Evolutionary conservation across 371 early-diverging fungal species (phyloP).

Genomic region (Conidiobolus incongruus): DNA sequence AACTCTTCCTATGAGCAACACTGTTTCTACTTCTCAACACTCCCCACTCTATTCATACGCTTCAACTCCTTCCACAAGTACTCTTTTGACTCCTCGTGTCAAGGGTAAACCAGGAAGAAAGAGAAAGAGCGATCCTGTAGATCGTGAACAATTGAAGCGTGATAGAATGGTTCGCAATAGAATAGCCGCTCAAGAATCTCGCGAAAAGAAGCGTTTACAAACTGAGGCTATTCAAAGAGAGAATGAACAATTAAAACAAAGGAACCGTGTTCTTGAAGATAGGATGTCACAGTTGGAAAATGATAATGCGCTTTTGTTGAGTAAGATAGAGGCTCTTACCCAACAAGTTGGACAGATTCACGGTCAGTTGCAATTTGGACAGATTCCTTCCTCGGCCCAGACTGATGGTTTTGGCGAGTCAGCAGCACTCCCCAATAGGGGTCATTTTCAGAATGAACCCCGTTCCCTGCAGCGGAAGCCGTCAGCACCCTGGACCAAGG

Average conservation of each 20-base stretch:
- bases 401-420: slow-evolving; percentile 5
- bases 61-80: too few species aligned
- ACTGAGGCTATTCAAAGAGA: slow-evolving; percentile 40
- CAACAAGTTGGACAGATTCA: slow-evolving; percentile 22
- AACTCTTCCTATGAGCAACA: too few species aligned
- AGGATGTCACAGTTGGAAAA: slow-evolving; percentile 37
- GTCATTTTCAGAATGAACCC: not conserved
- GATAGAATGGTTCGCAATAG: slow-evolving; percentile 60
- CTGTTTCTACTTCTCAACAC: too few species aligned
- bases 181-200: slow-evolving; percentile 70
- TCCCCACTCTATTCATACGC: too few species aligned
- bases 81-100: not conserved
- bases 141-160: slow-evolving; percentile 23
- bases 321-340: slow-evolving; percentile 28
- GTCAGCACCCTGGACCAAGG: not conserved
- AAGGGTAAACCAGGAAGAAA: slow-evolving; percentile 7
- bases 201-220: slow-evolving; percentile 67
- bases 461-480: slow-evolving; percentile 6
- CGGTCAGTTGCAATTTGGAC: not conserved
- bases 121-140: slow-evolving; percentile 15
- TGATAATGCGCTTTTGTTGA: slow-evolving; percentile 23
- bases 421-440: slow-evolving; percentile 4
- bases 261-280: slow-evolving; percentile 31
- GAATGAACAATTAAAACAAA: slow-evolving; percentile 31
- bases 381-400: not conserved